Conservation (phyloP, 164 flowering plant genomes). For the Vitis amurensis region DNA sequence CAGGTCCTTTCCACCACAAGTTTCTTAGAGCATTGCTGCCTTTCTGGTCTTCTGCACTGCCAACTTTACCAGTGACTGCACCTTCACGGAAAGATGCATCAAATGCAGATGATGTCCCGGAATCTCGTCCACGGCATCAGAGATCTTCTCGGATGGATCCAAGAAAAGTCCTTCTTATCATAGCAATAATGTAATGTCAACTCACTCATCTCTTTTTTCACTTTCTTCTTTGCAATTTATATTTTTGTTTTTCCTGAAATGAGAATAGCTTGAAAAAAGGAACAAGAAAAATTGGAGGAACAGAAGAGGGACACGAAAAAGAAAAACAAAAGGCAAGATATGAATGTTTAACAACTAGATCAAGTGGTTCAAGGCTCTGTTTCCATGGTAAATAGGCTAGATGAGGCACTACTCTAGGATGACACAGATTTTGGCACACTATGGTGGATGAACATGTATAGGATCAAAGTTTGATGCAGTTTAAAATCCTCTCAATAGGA, state of each 20-base stretch:
- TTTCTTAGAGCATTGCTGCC: slow-evolving; percentile 82
- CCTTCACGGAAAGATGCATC: slow-evolving; percentile 80
- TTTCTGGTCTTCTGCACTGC: slow-evolving; percentile 95
- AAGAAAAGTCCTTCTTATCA: slow-evolving; percentile 80
- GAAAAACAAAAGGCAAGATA: not conserved
- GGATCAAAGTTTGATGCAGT: not conserved
- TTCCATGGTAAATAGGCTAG: too few relatives aligned
- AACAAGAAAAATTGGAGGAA: not conserved
- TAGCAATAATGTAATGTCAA: slow-evolving; percentile 81
- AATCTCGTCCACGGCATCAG: slow-evolving; percentile 73
- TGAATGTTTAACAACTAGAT: not conserved
- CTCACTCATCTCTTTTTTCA: slow-evolving; percentile 1
- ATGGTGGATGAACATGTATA: not conserved
- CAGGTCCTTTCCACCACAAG: slow-evolving; percentile 87
- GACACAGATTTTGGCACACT: not conserved
- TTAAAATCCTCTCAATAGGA: not conserved
- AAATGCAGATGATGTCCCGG: slow-evolving; percentile 57
- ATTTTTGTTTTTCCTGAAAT: not conserved
- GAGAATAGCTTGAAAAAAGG: not conserved
- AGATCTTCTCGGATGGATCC: slow-evolving; percentile 93
- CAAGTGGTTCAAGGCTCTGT: not conserved
- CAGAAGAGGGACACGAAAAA: not conserved
- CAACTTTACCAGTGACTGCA: slow-evolving; percentile 94
- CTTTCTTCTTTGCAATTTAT: not conserved
- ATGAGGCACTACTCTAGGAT: too few relatives aligned